A percentile compares a stretch with the other conserved stretches of the same genome.
phyloP scores from a whole-genome alignment of 2,329 filamentous ascomycete genomes.

The Aureobasidium sp. region DNA sequence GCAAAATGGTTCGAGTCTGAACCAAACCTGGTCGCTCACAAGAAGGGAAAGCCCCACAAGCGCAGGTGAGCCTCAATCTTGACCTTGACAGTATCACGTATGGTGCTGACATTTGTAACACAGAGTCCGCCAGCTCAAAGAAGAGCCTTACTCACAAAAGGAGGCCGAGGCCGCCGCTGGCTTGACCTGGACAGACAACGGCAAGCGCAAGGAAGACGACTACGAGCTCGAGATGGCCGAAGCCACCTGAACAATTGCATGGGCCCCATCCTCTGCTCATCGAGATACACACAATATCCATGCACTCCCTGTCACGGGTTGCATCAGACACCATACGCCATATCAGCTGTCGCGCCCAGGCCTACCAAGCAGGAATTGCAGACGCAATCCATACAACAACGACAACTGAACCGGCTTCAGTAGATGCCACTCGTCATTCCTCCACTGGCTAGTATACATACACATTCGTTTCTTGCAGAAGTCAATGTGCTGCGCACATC shows the following conservation, averaged over 20 bases:
- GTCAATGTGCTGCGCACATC: not conserved
- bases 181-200: slow-evolving; percentile 59
- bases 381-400: not conserved
- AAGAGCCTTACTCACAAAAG: slow-evolving; percentile 80
- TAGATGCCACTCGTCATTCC: not conserved
- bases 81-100: not conserved
- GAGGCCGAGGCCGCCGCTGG: slow-evolving; percentile 76
- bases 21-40: slow-evolving; percentile 65
- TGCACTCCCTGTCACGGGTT: not conserved
- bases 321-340: not conserved
- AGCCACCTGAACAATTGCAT: slow-evolving; percentile 1
- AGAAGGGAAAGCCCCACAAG: slow-evolving; percentile 88
- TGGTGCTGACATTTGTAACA: slow-evolving; percentile 31
- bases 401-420: not conserved
- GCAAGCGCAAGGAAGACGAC: slow-evolving; percentile 13
- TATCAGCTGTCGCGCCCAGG: not conserved
- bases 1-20: slow-evolving; percentile 95
- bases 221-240: slow-evolving; percentile 8
- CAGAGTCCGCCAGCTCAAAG: slow-evolving; percentile 73
- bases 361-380: not conserved
- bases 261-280: not conserved
- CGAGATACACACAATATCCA: not conserved
- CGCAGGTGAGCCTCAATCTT: slow-evolving; percentile 53
- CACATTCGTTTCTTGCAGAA: not conserved
- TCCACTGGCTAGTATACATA: not conserved